Base-by-base conservation (phyloP, 148 eudicot genomes). In the Cornus kousa region DNA sequence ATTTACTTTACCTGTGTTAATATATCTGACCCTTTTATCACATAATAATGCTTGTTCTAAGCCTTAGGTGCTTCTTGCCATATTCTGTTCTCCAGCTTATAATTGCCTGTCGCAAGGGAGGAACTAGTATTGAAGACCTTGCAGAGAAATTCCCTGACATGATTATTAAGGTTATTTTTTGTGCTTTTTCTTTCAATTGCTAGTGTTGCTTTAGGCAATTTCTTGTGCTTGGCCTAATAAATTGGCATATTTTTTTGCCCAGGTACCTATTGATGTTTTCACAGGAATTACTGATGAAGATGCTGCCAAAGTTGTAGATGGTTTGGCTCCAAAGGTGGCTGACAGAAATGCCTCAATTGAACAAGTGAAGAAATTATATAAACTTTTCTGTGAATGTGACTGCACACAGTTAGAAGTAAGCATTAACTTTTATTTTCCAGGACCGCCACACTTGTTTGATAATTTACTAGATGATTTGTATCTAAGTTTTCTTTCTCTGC, bases 71-170 rank as follows among this genome's bases (percentile, higher is more conserved):
- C 64, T 78, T 39, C 3, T 33, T 70, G 80, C 65, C n/a, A 16
- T 23, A 8, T 48, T 70, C 33, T 28, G 11, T 71, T 67, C 70
- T 87, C 83, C 83, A 95, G 99, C 82, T 95, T 81, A 93, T 95
- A 64, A 92, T 95, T 79, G 93, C 99, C 62, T 96, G 99, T 83
- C 79, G 89, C 67, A 88, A 93, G 83, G 99, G 98, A 70, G 99
- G 99, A 87, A 96, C 99, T 68, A 96, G 99, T 72, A 96, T 93
- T 70, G 99, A 96, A 82, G 99, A 96, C 83, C 97, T 96, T 76
- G 98, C 98, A 11, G 99, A 96, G 76, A 90, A 96, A 80, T 94
- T 87, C 82, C 99, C 99, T 55, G 99, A 93, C 81, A 89, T 93
- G 98, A 96, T 96, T 80, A 87, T 96, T 75, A 96, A 96, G 98